These are phyloP conservation scores for Solanum pennellii DNA, from an alignment of 257 asterid species.

Conservation along the genomic window DNA sequence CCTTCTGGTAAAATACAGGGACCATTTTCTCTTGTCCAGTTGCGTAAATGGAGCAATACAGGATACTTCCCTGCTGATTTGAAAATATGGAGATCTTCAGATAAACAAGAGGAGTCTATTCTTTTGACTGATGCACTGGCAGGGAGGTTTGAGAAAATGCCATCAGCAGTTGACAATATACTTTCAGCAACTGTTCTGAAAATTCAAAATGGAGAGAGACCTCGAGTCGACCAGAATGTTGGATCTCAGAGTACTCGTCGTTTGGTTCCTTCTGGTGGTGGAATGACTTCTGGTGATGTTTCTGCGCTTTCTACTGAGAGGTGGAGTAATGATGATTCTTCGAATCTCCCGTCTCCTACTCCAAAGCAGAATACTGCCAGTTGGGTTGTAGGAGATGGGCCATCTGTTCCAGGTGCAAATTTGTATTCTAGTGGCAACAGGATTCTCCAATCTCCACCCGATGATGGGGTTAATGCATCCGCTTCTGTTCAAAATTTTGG, in stretches of 20 bases:
- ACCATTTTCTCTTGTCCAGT: conserved; percentile 79
- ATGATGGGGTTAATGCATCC: conserved; percentile 21
- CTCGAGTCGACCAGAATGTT: conserved; percentile 19
- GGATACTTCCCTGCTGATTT: conserved; percentile 84
- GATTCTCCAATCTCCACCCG: conserved; percentile 33
- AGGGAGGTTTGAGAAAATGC: conserved; percentile 52
- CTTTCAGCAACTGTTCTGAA: conserved; percentile 12
- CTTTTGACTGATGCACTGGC: conserved; percentile 75
- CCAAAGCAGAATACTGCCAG: conserved; percentile 41
- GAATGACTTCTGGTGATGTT: conserved; percentile 9
- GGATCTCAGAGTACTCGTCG: conserved; percentile 6
- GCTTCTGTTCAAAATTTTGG: conserved; percentile 34
- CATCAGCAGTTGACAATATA: conserved; percentile 21
- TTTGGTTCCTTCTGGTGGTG: conserved; percentile 5
- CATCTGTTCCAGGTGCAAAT: conserved; percentile 15
- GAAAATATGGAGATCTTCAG: conserved; percentile 61
- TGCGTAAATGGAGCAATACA: conserved; percentile 87
- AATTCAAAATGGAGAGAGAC: conserved; percentile 12
- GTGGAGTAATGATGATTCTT: conserved; percentile 32
- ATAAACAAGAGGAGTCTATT: conserved; percentile 43
- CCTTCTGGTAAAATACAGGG: conserved; percentile 98
- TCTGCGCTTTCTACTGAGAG: conserved; percentile 28
- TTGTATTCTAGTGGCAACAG: conserved; percentile 26
- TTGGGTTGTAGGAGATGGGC: conserved; percentile 23
- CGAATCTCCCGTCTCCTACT: conserved; percentile 74